Evolutionary conservation across 2,329 filamentous ascomycete genomes (phyloP).

Genomic region (Xylariaceae sp.): DNA sequence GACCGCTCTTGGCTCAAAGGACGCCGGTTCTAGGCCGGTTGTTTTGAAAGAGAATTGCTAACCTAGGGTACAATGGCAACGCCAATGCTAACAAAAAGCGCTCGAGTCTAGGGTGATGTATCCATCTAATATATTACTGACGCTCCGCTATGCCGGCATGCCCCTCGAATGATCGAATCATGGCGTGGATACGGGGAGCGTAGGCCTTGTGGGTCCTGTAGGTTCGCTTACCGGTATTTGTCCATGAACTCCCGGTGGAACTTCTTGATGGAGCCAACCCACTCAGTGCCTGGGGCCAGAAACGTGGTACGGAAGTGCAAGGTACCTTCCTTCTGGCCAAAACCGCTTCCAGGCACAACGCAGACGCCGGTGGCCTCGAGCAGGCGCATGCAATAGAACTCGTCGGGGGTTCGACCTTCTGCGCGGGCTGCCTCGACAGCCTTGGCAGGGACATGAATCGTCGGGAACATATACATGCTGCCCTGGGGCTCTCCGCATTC

Average conservation of each 20-base stretch:
- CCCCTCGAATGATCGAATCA: neutral
- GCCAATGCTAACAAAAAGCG: too few species aligned
- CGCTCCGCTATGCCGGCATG: neutral
- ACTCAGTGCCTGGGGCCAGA: constrained; percentile 91
- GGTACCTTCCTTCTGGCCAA: constrained; percentile 87
- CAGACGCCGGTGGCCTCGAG: constrained; percentile 94
- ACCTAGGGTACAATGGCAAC: too few species aligned
- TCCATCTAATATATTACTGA: too few species aligned
- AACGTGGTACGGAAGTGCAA: constrained; percentile 97
- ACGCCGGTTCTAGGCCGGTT: too few species aligned
- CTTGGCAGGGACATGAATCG: constrained; percentile 72
- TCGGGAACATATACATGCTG: constrained; percentile 98
- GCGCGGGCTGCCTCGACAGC: constrained; percentile 69
- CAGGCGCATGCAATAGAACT: constrained; percentile 88
- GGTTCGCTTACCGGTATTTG: constrained; percentile 52
- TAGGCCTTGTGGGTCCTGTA: neutral
- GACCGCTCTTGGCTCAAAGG: too few species aligned
- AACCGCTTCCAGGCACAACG: constrained; percentile 85
- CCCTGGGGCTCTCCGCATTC: constrained; percentile 86
- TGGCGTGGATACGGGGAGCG: neutral
- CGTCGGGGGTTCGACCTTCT: constrained; percentile 72
- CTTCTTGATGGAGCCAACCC: constrained; percentile 78
- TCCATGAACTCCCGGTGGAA: constrained; percentile 92
- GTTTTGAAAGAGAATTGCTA: too few species aligned
- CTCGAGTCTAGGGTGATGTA: too few species aligned